phyloP scores from a whole-genome alignment of 768 basidiomycete species.

The Lyophyllum atratum region DNA sequence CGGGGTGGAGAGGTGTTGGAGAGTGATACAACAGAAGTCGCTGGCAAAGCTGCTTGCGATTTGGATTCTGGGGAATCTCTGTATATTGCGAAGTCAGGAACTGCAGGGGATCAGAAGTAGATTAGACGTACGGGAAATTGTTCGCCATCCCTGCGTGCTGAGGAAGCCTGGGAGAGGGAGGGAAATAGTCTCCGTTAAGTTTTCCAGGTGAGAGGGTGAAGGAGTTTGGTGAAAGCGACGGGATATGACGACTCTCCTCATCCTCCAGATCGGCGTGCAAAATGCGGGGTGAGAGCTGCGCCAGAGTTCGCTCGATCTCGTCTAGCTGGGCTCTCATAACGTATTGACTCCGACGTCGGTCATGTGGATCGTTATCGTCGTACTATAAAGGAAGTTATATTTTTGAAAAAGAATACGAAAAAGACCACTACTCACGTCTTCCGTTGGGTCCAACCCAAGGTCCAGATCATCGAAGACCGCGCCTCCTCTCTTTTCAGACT shows the following conservation, averaged over 20 bases:
- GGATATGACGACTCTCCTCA: constrained; percentile 26
- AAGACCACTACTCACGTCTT: constrained; percentile 37
- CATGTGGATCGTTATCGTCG: constrained; percentile 72
- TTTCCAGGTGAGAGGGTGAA: constrained; percentile 26
- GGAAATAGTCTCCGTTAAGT: constrained; percentile 30
- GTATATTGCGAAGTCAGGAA: constrained; percentile 4
- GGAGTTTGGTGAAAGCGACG: constrained; percentile 35
- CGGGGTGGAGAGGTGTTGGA: constrained; percentile 24
- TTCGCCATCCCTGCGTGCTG: constrained; percentile 24
- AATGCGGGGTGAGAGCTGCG: constrained; percentile 64
- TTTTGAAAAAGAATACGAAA: not conserved
- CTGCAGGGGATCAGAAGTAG: constrained; percentile 6
- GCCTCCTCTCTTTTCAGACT: constrained; percentile 48
- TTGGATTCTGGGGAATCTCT: constrained; percentile 18
- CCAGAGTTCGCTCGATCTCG: constrained; percentile 76
- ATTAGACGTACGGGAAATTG: constrained; percentile 21
- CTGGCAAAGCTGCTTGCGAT: constrained; percentile 36
- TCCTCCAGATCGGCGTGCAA: constrained; percentile 42
- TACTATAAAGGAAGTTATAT: constrained; percentile 42
- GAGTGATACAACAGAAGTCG: constrained; percentile 40
- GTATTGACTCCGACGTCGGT: constrained; percentile 73
- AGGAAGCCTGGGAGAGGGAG: constrained; percentile 39
- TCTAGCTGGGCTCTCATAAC: constrained; percentile 76
- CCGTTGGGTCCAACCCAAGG: constrained; percentile 47
- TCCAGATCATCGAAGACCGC: constrained; percentile 55